These are phyloP conservation scores for Trapa incisa DNA, from an alignment of 345 rosid genomes.

Conservation along the genomic window DNA sequence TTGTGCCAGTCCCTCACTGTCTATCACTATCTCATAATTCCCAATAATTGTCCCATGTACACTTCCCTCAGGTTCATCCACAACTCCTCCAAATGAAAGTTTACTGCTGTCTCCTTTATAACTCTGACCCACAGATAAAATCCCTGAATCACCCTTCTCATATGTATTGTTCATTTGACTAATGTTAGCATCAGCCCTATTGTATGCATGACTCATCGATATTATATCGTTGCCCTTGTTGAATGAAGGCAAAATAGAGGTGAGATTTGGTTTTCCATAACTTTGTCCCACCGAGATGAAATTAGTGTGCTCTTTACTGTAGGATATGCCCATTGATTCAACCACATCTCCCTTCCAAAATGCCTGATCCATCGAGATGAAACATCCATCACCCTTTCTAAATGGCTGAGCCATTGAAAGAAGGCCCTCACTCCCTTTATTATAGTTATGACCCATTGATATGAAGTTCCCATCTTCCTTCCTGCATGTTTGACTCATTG, in stretches of 20 bases:
- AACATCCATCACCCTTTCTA: slow-evolving; percentile 20
- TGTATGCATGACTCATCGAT: slow-evolving; percentile 15
- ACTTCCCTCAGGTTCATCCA: slow-evolving; percentile 30
- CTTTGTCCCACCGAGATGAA: slow-evolving; percentile 21
- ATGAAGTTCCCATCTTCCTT: slow-evolving; percentile 25
- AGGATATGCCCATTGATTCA: slow-evolving; percentile 24
- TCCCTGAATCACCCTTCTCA: slow-evolving; percentile 27
- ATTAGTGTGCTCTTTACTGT: slow-evolving; percentile 20
- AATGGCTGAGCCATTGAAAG: slow-evolving; percentile 25
- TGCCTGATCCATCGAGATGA: slow-evolving; percentile 31
- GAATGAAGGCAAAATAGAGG: slow-evolving; percentile 20
- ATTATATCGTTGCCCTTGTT: slow-evolving; percentile 20
- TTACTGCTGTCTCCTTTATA: slow-evolving; percentile 26
- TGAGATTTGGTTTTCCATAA: slow-evolving; percentile 24
- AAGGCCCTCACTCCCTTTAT: slow-evolving; percentile 20
- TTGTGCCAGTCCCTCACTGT: slow-evolving; percentile 23
- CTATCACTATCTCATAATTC: slow-evolving; percentile 25
- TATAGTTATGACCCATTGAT: slow-evolving; percentile 22
- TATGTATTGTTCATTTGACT: slow-evolving; percentile 14
- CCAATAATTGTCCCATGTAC: slow-evolving; percentile 21
- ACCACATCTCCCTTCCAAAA: slow-evolving; percentile 25
- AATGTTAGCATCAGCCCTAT: slow-evolving; percentile 18
- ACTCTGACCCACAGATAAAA: slow-evolving; percentile 29
- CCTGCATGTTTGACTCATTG: slow-evolving; percentile 13
- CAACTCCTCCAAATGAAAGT: slow-evolving; percentile 33